Conservation (phyloP, 2,329 filamentous ascomycete species). For the Penicillium sp. region DNA sequence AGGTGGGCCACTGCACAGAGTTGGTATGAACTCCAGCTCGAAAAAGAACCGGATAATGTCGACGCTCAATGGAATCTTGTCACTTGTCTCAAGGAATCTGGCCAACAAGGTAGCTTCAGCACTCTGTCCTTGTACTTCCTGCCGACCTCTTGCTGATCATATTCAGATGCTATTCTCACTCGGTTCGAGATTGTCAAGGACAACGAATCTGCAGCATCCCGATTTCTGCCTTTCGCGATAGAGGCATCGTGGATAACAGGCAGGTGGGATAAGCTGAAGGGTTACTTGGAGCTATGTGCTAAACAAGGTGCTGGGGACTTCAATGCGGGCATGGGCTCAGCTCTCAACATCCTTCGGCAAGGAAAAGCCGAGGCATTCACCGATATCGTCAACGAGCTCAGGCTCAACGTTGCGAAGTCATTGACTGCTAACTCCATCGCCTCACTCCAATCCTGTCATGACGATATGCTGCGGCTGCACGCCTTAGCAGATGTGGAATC, state of each 20-base stretch:
- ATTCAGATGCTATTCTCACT: conserved; percentile 72
- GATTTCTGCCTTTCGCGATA: conserved; percentile 74
- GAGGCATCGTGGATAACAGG: conserved; percentile 90
- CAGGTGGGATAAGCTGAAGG: conserved; percentile 70
- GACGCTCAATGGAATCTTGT: conserved; percentile 79
- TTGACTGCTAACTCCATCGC: conserved; percentile 72
- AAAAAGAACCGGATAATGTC: conserved; percentile 68
- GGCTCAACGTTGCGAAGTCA: conserved; percentile 65
- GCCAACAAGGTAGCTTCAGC: conserved; percentile 69
- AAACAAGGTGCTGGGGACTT: conserved; percentile 59
- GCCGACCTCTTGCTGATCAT: not conserved
- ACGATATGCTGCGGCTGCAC: conserved; percentile 79
- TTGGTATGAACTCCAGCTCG: conserved; percentile 91
- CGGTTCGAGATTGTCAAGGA: conserved; percentile 72
- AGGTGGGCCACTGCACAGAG: conserved; percentile 92
- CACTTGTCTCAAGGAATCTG: conserved; percentile 88
- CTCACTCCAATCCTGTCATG: conserved; percentile 79
- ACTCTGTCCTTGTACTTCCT: not conserved
- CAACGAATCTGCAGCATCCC: conserved; percentile 51
- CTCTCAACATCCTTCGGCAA: conserved; percentile 57
- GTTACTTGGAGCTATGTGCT: conserved; percentile 52
- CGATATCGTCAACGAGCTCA: conserved; percentile 58
- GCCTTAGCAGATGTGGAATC: conserved; percentile 81
- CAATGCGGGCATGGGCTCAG: conserved; percentile 71
- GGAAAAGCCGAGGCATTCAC: conserved; percentile 52